A percentile compares a stretch with the other conserved stretches of the same genome.
phyloP scores from a whole-genome alignment of 148 eudicot species.

The Rhododendron vialii region DNA sequence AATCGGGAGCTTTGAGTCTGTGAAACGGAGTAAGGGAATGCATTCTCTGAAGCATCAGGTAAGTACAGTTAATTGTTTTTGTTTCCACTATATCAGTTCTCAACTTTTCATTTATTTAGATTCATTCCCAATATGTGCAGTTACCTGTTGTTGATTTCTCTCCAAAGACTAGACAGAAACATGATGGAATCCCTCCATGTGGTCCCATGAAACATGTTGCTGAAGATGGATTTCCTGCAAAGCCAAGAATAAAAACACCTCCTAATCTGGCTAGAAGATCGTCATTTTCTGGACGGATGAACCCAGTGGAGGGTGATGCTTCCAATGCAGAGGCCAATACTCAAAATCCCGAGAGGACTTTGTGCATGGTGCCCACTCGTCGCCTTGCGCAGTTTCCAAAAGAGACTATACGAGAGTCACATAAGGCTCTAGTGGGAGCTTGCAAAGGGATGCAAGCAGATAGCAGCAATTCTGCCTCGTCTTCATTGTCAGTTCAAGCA shows the following conservation, averaged over 20 bases:
- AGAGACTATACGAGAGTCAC: slow-evolving; percentile 30
- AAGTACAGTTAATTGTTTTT: slow-evolving; percentile 5
- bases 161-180: slow-evolving; percentile 65
- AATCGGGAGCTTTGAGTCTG: slow-evolving; percentile 55
- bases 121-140: slow-evolving; percentile 33
- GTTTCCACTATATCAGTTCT: neutral
- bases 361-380: slow-evolving; percentile 15
- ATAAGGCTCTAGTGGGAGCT: slow-evolving; percentile 19
- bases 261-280: slow-evolving; percentile 58
- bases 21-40: slow-evolving; percentile 49
- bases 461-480: slow-evolving; percentile 73
- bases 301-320: slow-evolving; percentile 38
- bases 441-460: slow-evolving; percentile 43
- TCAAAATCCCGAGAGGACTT: slow-evolving; percentile 32
- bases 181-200: slow-evolving; percentile 50
- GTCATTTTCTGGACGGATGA: slow-evolving; percentile 55
- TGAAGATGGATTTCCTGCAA: slow-evolving; percentile 54
- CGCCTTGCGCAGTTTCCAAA: slow-evolving; percentile 18
- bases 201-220: slow-evolving; percentile 34
- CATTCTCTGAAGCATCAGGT: slow-evolving; percentile 81
- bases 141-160: slow-evolving; percentile 51
- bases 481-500: slow-evolving; percentile 71
- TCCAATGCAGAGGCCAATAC: slow-evolving; percentile 27
- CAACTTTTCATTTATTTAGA: neutral
- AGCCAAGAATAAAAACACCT: slow-evolving; percentile 69